Conservation (phyloP, 495 filamentous ascomycete genomes). For the Xylaria bambusicola region DNA sequence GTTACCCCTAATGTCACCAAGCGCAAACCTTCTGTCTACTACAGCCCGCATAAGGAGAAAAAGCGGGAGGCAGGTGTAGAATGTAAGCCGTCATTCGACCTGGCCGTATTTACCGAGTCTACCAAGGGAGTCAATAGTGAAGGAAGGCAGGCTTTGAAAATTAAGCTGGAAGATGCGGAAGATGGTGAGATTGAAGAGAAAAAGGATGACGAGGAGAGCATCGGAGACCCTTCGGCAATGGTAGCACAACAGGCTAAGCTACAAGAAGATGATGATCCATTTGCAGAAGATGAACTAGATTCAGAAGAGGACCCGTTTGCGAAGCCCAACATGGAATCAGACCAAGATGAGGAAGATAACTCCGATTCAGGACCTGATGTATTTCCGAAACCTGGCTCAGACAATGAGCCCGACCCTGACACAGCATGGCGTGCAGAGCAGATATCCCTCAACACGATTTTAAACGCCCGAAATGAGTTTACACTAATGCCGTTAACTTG, state of each 20-base stretch:
- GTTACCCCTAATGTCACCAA: not conserved
- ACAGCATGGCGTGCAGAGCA: constrained; percentile 30
- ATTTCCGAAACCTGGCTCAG: too few species aligned
- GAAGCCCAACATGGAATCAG: too few species aligned
- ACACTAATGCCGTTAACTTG: constrained; percentile 33
- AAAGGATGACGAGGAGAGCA: not conserved
- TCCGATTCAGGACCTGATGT: too few species aligned
- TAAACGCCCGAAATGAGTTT: constrained; percentile 30
- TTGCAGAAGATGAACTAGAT: not conserved
- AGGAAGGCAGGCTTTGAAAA: not conserved
- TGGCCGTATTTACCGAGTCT: not conserved
- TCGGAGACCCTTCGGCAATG: not conserved
- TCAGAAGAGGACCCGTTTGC: too few species aligned
- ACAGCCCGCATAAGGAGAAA: not conserved
- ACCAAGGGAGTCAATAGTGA: not conserved
- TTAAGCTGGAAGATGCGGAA: too few species aligned
- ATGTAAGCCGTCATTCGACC: not conserved
- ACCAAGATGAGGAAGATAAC: too few species aligned
- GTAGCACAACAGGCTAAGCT: not conserved
- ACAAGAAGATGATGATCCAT: not conserved
- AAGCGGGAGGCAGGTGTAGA: not conserved
- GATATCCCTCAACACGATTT: constrained; percentile 26
- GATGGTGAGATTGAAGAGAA: not conserved
- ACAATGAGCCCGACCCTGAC: constrained; percentile 10
- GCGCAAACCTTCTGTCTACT: not conserved